These are phyloP conservation scores for Thelephora ganbajun DNA, from an alignment of 768 basidiomycete genomes.

Conservation along the genomic window DNA sequence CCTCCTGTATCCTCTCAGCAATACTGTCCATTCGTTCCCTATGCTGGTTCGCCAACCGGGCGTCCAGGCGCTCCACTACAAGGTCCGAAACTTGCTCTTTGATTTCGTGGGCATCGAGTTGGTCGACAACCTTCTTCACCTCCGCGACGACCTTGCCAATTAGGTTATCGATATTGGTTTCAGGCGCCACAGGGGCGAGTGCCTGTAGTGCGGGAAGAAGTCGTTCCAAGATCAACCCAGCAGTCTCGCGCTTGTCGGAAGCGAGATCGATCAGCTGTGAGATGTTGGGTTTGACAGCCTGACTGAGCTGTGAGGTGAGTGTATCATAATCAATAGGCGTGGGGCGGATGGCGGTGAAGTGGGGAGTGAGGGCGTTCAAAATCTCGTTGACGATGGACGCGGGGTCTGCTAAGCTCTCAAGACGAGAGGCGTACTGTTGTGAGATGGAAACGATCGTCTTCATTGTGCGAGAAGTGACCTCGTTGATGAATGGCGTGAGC, in stretches of 20 bases:
- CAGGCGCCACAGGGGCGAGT: slow-evolving; percentile 17
- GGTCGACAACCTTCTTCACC: slow-evolving; percentile 56
- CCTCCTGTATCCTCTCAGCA: slow-evolving; percentile 39
- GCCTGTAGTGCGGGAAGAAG: slow-evolving; percentile 52
- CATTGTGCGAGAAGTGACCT: slow-evolving; percentile 41
- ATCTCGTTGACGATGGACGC: slow-evolving; percentile 51
- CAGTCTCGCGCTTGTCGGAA: slow-evolving; percentile 81
- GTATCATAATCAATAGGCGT: slow-evolving; percentile 69
- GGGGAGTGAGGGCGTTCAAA: slow-evolving; percentile 40
- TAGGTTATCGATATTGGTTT: slow-evolving; percentile 40
- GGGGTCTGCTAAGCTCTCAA: slow-evolving; percentile 44
- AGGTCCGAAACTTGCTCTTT: slow-evolving; percentile 84
- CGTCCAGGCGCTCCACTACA: slow-evolving; percentile 75
- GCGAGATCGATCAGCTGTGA: slow-evolving; percentile 81
- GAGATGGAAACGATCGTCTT: slow-evolving; percentile 48
- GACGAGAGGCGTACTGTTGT: slow-evolving; percentile 37
- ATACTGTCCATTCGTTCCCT: slow-evolving; percentile 58
- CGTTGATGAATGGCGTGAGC: slow-evolving; percentile 34
- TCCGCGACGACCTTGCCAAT: slow-evolving; percentile 50
- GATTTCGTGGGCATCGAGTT: slow-evolving; percentile 74
- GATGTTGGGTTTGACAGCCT: slow-evolving; percentile 83
- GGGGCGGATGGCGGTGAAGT: slow-evolving; percentile 42
- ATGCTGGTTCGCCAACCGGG: slow-evolving; percentile 46
- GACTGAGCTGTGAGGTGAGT: slow-evolving; percentile 59
- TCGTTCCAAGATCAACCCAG: slow-evolving; percentile 61